Evolutionary conservation across 371 early-diverging fungal genomes (phyloP).

Genomic region (Mucor mucedo): DNA sequence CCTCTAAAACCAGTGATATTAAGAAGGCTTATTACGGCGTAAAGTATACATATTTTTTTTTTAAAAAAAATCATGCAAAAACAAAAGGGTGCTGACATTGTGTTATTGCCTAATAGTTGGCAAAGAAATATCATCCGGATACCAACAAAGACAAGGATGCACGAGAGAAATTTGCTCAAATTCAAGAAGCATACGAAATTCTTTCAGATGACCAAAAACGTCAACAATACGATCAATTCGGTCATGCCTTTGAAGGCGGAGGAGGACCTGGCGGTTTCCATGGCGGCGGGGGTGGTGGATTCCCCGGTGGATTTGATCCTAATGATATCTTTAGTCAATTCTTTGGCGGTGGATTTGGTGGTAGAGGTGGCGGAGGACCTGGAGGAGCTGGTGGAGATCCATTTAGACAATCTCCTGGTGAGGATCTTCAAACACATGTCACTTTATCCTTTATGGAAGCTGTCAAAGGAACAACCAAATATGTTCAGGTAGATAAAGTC

Average conservation of each 20-base stretch:
- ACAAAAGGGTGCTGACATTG: too few relatives aligned
- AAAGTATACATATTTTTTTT: constrained; percentile 13
- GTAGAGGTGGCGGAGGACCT: constrained; percentile 32
- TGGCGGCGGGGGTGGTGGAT: constrained; percentile 37
- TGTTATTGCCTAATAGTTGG: constrained; percentile 57
- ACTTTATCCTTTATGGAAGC: constrained; percentile 88
- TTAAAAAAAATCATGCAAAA: too few relatives aligned
- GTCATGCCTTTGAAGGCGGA: constrained; percentile 51
- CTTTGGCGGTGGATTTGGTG: constrained; percentile 68
- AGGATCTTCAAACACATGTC: constrained; percentile 56
- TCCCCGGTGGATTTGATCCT: constrained; percentile 63
- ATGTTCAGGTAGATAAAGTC: constrained; percentile 65
- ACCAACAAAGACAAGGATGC: constrained; percentile 89
- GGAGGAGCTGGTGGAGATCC: constrained; percentile 40
- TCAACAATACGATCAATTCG: constrained; percentile 87
- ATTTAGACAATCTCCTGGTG: constrained; percentile 38
- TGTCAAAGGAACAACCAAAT: constrained; percentile 74
- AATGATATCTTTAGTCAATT: constrained; percentile 72
- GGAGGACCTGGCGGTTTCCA: constrained; percentile 15
- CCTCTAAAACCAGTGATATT: constrained; percentile 83
- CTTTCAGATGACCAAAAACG: constrained; percentile 90
- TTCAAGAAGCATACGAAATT: constrained; percentile 96
- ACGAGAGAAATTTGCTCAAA: constrained; percentile 92
- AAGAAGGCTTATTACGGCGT: constrained; percentile 94
- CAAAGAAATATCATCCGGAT: constrained; percentile 96